Conservation (phyloP, 129 eudicot species). For the Pseudognaphalium luteoalbum region DNA sequence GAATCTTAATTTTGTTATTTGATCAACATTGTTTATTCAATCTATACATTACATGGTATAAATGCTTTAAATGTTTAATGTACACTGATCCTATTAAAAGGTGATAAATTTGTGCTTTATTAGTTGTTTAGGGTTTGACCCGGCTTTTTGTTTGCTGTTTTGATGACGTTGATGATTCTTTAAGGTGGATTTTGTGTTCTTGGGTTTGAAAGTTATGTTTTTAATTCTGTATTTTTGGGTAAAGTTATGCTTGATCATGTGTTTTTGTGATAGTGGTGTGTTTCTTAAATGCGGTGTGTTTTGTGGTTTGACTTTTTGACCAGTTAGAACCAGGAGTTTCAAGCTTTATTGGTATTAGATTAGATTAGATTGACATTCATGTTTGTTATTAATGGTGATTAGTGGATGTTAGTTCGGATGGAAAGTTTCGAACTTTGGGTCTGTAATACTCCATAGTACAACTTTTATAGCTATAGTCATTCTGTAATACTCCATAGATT, state of each 20-base stretch:
- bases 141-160: not conserved
- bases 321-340: not conserved
- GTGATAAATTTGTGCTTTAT: not conserved
- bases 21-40: not conserved
- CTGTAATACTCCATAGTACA: not conserved
- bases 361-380: not conserved
- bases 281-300: not conserved
- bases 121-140: constrained; percentile 21
- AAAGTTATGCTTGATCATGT: constrained; percentile 5
- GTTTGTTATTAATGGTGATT: not conserved
- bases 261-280: constrained; percentile 2
- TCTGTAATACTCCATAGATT: too few relatives aligned
- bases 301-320: constrained; percentile 24
- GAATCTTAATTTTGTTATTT: constrained; percentile 21
- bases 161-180: not conserved
- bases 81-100: constrained; percentile 11
- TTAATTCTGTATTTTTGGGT: constrained; percentile 6
- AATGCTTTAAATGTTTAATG: constrained; percentile 1
- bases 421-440: not conserved
- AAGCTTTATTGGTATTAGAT: not conserved
- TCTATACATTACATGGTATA: not conserved
- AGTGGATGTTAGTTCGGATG: not conserved
- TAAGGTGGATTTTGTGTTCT: constrained; percentile 12
- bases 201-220: not conserved
- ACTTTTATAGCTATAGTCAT: not conserved